Conservation (phyloP, 176 grass and related monocot species). For the Zizania latifolia region DNA sequence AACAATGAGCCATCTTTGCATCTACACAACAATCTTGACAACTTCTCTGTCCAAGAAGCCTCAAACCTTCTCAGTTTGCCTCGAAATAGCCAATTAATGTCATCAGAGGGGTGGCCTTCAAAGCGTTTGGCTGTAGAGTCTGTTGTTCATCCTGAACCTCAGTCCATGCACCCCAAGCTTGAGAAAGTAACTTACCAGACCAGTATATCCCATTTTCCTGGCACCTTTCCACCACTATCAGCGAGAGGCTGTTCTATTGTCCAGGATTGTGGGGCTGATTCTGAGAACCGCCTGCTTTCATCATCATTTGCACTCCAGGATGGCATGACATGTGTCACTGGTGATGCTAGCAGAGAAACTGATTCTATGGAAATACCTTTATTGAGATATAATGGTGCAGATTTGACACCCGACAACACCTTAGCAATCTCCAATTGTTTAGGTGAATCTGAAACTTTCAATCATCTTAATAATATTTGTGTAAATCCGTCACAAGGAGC, state of each 20-base stretch:
- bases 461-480: conserved; percentile 52
- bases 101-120: conserved; percentile 69
- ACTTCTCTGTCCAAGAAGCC: conserved; percentile 67
- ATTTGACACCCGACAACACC: conserved; percentile 54
- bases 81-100: conserved; percentile 43
- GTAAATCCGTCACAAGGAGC: conserved; percentile 60
- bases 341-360: conserved; percentile 31
- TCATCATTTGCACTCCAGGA: conserved; percentile 62
- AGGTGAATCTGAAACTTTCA: conserved; percentile 56
- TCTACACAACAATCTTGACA: conserved; percentile 50
- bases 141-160: conserved; percentile 35
- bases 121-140: conserved; percentile 68
- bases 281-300: conserved; percentile 46
- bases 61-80: conserved; percentile 52
- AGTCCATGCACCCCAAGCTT: conserved; percentile 37
- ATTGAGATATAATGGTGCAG: conserved; percentile 50
- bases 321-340: conserved; percentile 40
- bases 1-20: conserved; percentile 43
- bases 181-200: conserved; percentile 34
- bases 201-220: conserved; percentile 42
- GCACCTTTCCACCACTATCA: conserved; percentile 40
- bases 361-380: conserved; percentile 60
- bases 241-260: conserved; percentile 45
- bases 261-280: conserved; percentile 52
- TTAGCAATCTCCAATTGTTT: conserved; percentile 56